Conservation (phyloP, 1,139 yeast genomes). For the Scheffersomyces stambukii region DNA sequence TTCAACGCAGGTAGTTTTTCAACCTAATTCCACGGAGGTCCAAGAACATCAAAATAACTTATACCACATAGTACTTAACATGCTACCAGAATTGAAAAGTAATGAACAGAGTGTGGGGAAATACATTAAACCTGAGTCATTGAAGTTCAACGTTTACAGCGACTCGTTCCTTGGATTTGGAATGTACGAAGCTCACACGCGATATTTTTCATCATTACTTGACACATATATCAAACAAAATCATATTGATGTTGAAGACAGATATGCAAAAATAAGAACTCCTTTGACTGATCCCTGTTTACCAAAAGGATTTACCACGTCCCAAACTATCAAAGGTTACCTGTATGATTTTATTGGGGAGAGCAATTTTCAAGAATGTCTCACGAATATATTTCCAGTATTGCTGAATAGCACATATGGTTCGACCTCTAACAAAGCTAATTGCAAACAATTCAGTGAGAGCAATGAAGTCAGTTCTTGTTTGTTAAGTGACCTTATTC, state of each 20-base stretch:
- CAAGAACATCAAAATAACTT: constrained; percentile 53
- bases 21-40: constrained; percentile 57
- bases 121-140: constrained; percentile 15
- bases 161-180: constrained; percentile 78
- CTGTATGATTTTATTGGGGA: constrained; percentile 48
- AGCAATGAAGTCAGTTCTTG: constrained; percentile 40
- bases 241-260: constrained; percentile 9
- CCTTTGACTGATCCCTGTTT: constrained; percentile 58
- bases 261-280: constrained; percentile 15
- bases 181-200: constrained; percentile 60
- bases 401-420: constrained; percentile 35
- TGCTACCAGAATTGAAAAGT: constrained; percentile 20
- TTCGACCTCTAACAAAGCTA: constrained; percentile 6
- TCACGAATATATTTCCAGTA: constrained; percentile 49
- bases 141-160: constrained; percentile 54
- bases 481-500: constrained; percentile 50
- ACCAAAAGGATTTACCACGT: constrained; percentile 42
- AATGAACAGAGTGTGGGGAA: constrained; percentile 1
- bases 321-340: constrained; percentile 19
- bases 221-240: constrained; percentile 17
- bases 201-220: constrained; percentile 41
- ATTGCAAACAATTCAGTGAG: constrained; percentile 30
- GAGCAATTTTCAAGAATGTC: constrained; percentile 57
- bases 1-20: constrained; percentile 78
- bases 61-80: constrained; percentile 46